Evolutionary conservation across 805 yeast species (phyloP).

Genomic region (Candida jianshihensis): DNA sequence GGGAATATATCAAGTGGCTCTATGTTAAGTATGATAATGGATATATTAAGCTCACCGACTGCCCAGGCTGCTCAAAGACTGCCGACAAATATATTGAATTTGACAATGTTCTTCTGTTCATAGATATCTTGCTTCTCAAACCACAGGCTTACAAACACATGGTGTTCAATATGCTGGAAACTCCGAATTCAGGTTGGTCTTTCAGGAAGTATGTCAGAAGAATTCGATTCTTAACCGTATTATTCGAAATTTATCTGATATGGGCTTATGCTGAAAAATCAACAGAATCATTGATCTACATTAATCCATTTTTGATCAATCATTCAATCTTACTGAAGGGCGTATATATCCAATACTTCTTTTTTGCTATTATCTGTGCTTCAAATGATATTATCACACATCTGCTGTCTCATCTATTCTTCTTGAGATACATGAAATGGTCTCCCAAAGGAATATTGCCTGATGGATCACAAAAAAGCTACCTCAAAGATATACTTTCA

Average conservation of each 20-base stretch:
- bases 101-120: slow-evolving; percentile 75
- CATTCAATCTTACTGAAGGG: slow-evolving; percentile 25
- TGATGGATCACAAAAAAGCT: slow-evolving; percentile 5
- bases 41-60: slow-evolving; percentile 74
- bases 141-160: slow-evolving; percentile 87
- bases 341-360: slow-evolving; percentile 45
- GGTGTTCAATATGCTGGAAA: slow-evolving; percentile 58
- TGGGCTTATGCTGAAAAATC: slow-evolving; percentile 88
- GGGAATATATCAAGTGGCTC: slow-evolving; percentile 54
- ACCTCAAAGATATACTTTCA: slow-evolving; percentile 40
- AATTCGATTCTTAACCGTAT: slow-evolving; percentile 51
- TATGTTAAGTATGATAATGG: slow-evolving; percentile 69
- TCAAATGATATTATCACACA: slow-evolving; percentile 39
- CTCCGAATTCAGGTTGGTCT: slow-evolving; percentile 1
- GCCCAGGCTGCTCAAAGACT: slow-evolving; percentile 60
- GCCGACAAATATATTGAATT: slow-evolving; percentile 91
- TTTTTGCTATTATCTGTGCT: slow-evolving; percentile 47
- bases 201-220: slow-evolving; percentile 28
- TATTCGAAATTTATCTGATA: slow-evolving; percentile 82
- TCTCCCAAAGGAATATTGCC: slow-evolving; percentile 8
- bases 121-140: slow-evolving; percentile 76
- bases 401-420: slow-evolving; percentile 25
- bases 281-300: slow-evolving; percentile 16
- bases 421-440: slow-evolving; percentile 24
- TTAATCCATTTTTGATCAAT: slow-evolving; percentile 22